These are phyloP conservation scores for Fusarium globosum DNA, from an alignment of 2,329 filamentous ascomycete genomes.

Conservation along the genomic window DNA sequence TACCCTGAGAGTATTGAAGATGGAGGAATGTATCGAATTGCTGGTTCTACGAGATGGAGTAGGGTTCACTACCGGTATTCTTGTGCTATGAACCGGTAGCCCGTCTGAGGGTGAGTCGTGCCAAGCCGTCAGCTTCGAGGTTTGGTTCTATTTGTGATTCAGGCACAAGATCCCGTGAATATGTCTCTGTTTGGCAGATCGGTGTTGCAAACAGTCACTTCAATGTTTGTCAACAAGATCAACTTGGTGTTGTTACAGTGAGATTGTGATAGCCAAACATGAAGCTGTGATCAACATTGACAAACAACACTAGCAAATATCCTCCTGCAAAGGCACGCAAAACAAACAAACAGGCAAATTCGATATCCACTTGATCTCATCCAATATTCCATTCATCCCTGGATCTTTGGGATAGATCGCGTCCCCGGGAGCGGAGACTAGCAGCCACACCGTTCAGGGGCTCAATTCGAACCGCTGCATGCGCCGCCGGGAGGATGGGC, in stretches of 20 bases:
- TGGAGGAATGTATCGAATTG: neutral
- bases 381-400: neutral
- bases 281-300: neutral
- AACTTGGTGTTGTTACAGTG: neutral
- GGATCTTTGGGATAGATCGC: conserved; percentile 12
- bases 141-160: neutral
- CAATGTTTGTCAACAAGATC: neutral
- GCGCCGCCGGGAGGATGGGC: neutral
- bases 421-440: conserved; percentile 23
- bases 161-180: neutral
- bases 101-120: neutral
- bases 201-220: neutral
- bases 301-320: neutral
- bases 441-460: conserved; percentile 43
- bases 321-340: neutral
- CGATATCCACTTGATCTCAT: conserved; percentile 29
- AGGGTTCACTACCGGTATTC: neutral
- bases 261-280: neutral
- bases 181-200: conserved; percentile 7
- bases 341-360: conserved; percentile 18
- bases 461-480: conserved; percentile 2
- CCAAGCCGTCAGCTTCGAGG: conserved; percentile 11
- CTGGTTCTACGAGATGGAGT: neutral
- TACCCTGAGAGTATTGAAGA: conserved; percentile 5
- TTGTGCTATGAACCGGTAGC: neutral